phyloP scores from a whole-genome alignment of 129 eudicot genomes.

The Tanacetum coccineum region DNA sequence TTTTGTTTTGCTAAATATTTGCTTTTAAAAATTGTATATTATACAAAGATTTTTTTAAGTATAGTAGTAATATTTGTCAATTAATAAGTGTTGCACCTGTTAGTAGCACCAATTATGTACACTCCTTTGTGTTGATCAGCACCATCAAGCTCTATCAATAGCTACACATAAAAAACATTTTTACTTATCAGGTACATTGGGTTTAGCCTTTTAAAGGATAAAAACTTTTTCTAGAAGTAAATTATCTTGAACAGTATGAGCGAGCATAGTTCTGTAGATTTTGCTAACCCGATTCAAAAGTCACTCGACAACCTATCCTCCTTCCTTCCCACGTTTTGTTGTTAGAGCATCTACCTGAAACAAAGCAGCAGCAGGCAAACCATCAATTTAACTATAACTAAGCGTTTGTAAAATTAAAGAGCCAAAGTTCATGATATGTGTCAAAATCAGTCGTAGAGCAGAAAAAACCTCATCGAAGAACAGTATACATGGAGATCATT shows the following conservation, averaged over 20 bases:
- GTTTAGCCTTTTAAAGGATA: background rate
- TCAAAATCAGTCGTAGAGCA: too few species aligned
- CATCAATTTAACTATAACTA: background rate
- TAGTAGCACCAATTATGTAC: conserved; percentile 84
- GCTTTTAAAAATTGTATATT: too few species aligned
- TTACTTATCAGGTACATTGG: background rate
- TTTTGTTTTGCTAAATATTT: too few species aligned
- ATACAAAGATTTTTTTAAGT: too few species aligned
- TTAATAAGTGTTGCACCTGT: conserved; percentile 48
- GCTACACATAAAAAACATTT: conserved; percentile 31
- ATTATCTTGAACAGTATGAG: too few species aligned
- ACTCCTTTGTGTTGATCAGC: conserved; percentile 74
- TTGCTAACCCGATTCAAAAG: conserved; percentile 54
- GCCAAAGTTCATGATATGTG: too few species aligned
- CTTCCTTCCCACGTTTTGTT: conserved; percentile 69
- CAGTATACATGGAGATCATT: too few species aligned
- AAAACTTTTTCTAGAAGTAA: too few species aligned
- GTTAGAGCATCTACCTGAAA: conserved; percentile 74
- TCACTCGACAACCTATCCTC: conserved; percentile 70
- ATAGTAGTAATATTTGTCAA: too few species aligned
- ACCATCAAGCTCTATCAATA: conserved; percentile 76
- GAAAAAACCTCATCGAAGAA: too few species aligned
- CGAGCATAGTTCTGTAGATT: background rate
- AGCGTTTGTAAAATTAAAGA: too few species aligned
- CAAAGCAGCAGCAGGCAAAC: background rate